Base-by-base conservation (phyloP, 2,329 filamentous ascomycete species). In the Phialocephala subalpina region DNA sequence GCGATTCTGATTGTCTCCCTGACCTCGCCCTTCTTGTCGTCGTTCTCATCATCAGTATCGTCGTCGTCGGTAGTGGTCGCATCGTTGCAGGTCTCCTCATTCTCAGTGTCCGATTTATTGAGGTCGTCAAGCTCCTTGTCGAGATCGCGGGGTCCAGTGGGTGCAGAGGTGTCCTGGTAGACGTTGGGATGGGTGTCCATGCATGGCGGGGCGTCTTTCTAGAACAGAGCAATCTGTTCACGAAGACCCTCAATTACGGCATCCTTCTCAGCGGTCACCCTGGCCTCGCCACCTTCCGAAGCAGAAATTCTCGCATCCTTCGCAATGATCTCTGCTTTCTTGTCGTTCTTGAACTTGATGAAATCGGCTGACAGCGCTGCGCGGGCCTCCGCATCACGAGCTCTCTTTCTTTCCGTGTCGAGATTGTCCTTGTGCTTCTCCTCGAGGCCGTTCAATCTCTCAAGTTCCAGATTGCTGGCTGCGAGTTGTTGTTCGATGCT, bases 281-380 rank as follows among this genome's bases (percentile, higher is more conserved):
- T 14, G 1, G 42, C 16, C 18, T 47, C n/a, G 42, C 12, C 20
- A 22, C 18, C 36, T 40, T 40, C 11, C 36, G 18, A 40, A 16
- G 11, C 8, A 40, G 36, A 9, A 40, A 40, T 9, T 2, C 11
- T 16, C 16, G 9, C 20, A n/a, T 22, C 8, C 7, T 14, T n/a
- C 42, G 18, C 20, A 2, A 8, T n/a, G 42, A 22, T 22, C 16
- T 47, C 42, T n/a, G 8, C 18, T n/a, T 47, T 22, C 42, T 47
- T 47, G 20, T 47, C 42, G 42, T 47, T 22, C 42, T 47, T 47
- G 42, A n/a, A 47, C 42, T 47, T n/a, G 16, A n/a, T n/a, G 42
- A 47, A n/a, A n/a, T 47, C 42, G 5, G 42, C 42, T 1, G 3
- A 3, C 36, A 40, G 36, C 11, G 9, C 18, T 16, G 36, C 18